Conservation (phyloP, 2,329 filamentous ascomycete species). For the Colletotrichum aenigma region DNA sequence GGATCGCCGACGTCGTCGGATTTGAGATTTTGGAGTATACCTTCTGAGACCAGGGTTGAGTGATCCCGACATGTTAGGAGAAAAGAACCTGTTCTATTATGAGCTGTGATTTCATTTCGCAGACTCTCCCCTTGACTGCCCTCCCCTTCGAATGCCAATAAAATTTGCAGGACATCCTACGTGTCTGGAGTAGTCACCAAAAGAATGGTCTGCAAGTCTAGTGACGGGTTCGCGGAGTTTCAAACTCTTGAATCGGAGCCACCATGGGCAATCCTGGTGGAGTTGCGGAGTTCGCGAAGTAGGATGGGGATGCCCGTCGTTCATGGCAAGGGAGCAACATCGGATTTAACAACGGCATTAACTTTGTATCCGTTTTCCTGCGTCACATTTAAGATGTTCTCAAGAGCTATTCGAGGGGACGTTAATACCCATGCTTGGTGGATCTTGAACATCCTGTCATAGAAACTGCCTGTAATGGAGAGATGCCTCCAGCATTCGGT, state of each 20-base stretch:
- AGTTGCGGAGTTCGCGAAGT: not conserved
- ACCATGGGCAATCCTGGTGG: not conserved
- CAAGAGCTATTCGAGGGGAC: not conserved
- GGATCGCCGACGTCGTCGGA: not conserved
- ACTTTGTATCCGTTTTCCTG: not conserved
- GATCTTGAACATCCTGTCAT: not conserved
- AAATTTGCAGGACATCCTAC: not conserved
- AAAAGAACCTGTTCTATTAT: fast-evolving
- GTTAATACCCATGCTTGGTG: not conserved
- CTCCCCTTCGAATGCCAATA: fast-evolving
- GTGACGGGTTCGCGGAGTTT: not conserved
- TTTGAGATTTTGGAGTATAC: too few species aligned
- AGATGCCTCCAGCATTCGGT: not conserved
- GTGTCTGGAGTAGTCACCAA: not conserved
- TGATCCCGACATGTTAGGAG: not conserved
- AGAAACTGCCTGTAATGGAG: not conserved
- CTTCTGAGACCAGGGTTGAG: too few species aligned
- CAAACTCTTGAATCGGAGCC: not conserved
- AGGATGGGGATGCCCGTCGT: not conserved
- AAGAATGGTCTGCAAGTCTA: not conserved
- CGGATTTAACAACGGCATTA: not conserved
- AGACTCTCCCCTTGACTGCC: not conserved
- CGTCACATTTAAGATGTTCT: not conserved
- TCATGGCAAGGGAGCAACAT: not conserved
- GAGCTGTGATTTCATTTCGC: not conserved